Evolutionary conservation across 192 early-diverging fungal genomes (phyloP).

Genomic region (Haplosporangium gracile): DNA sequence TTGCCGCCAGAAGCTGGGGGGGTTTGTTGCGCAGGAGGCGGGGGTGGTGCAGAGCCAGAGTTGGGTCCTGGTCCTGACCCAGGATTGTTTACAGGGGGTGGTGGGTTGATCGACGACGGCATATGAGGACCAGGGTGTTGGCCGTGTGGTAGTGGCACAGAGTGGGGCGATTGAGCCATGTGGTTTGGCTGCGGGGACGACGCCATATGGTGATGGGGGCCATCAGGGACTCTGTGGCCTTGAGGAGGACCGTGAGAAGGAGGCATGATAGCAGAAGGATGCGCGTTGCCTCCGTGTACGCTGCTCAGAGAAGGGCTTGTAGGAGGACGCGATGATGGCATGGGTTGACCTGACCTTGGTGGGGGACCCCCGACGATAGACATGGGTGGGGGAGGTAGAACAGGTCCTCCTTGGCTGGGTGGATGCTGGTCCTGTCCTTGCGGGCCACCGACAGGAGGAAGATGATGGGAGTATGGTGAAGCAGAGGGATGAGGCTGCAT

Average conservation of each 20-base stretch:
- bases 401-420: slow-evolving; percentile 30
- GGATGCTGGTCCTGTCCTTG: slow-evolving; percentile 40
- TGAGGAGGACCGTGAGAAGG: slow-evolving; percentile 52
- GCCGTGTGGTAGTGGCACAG: slow-evolving; percentile 42
- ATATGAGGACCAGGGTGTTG: slow-evolving; percentile 43
- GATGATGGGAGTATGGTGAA: slow-evolving; percentile 57
- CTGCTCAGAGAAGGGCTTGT: slow-evolving; percentile 39
- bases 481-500: slow-evolving; percentile 53
- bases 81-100: slow-evolving; percentile 28
- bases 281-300: slow-evolving; percentile 30
- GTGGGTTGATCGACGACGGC: slow-evolving; percentile 50
- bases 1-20: slow-evolving; percentile 37
- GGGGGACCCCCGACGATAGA: slow-evolving; percentile 45
- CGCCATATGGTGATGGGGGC: slow-evolving; percentile 42
- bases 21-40: slow-evolving; percentile 37
- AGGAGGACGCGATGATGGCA: slow-evolving; percentile 53
- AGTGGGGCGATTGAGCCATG: slow-evolving; percentile 48
- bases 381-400: slow-evolving; percentile 54
- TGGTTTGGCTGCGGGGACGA: slow-evolving; percentile 50
- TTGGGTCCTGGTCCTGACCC: slow-evolving; percentile 9
- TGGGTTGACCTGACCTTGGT: slow-evolving; percentile 43
- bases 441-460: slow-evolving; percentile 45
- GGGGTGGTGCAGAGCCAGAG: slow-evolving; percentile 25
- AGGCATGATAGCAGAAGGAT: slow-evolving; percentile 53
- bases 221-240: slow-evolving; percentile 42